Evolutionary conservation across 2,329 filamentous ascomycete genomes (phyloP), one percentile per base, ranked within the genome.

Genomic region (Trichoderma afroharzianum): DNA sequence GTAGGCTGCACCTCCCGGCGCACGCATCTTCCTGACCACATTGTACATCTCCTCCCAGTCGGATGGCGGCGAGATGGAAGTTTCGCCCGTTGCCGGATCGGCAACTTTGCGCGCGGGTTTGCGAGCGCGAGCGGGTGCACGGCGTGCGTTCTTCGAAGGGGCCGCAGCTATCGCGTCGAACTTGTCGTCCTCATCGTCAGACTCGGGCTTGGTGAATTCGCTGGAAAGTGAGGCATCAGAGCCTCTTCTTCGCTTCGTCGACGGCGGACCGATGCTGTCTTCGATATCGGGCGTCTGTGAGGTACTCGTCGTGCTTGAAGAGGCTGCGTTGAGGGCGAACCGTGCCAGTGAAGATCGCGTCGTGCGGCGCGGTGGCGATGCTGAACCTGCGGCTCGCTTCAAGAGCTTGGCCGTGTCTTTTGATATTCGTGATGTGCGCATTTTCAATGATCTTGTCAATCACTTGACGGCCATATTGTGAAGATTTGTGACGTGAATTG

Each of bases 41-140:
- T 86, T 82, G 82, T 98, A 99, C 71, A 97, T 90, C 71, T 90
- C 88, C 73, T 94, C 90, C 96, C 96, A 98, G 79, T 94, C 90
- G 0, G 90, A 86, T 0, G 95, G 94, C 1, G 94, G 89, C n/a
- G 82, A 79, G 30, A 83, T 78, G 21, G 77, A 80, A 14, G 79
- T 76, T 68, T 81, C 79, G 47, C 83, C 83, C 1, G 84, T 84
- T 1, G 79, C 76, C 24, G 80, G 77, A 73, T 85, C 80, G 57
- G 81, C 79, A 28, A 82, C 78, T 72, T 82, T 81, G 72, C 85
- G 83, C 12, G 84, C 86, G 2, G 86, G 84, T 70, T 86, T 87
- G 64, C 85, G 83, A 14, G 68, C 71, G 6, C 71, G 70, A n/a
- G 39, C 53, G 6, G 68, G 32, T 21, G 63, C 66, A 55, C 63